A percentile compares a stretch with the other conserved stretches of the same genome.
phyloP scores from a whole-genome alignment of 1,284 basidiomycete genomes.

The Abortiporus biennis region DNA sequence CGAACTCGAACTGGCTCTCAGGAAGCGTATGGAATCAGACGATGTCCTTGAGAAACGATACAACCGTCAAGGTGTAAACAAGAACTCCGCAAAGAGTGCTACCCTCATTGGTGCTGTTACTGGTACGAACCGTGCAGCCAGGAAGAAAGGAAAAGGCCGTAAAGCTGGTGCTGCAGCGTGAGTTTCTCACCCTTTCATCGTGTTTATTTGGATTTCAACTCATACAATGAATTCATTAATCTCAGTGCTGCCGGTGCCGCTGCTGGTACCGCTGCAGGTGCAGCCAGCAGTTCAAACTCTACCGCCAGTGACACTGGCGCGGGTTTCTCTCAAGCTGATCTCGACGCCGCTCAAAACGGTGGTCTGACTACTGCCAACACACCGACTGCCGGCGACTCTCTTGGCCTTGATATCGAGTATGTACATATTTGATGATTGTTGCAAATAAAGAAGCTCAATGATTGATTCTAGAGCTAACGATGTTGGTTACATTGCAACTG shows the following conservation, averaged over 20 bases:
- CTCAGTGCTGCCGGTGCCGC: slow-evolving; percentile 10
- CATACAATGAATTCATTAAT: too few relatives aligned
- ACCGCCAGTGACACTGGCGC: slow-evolving; percentile 14
- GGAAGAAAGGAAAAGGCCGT: background rate
- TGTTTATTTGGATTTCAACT: background rate
- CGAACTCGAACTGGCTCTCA: slow-evolving; percentile 44
- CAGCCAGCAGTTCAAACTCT: slow-evolving; percentile 5
- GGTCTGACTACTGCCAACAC: slow-evolving; percentile 44
- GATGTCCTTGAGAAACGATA: slow-evolving; percentile 27
- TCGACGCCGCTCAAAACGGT: slow-evolving; percentile 31
- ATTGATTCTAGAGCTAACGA: slow-evolving; percentile 30
- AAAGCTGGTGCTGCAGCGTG: background rate
- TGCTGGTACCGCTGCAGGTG: slow-evolving; percentile 6
- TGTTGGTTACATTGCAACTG: slow-evolving; percentile 61
- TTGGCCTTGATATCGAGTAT: slow-evolving; percentile 72
- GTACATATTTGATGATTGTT: slow-evolving; percentile 5
- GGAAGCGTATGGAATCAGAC: slow-evolving; percentile 35
- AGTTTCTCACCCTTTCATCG: background rate
- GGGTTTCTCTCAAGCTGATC: slow-evolving; percentile 30
- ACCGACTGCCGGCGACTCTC: slow-evolving; percentile 50
- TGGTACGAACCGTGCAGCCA: slow-evolving; percentile 6
- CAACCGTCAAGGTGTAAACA: slow-evolving; percentile 28
- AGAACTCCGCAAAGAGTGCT: too few relatives aligned
- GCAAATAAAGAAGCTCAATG: slow-evolving; percentile 2
- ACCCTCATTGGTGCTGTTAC: slow-evolving; percentile 9